Conservation (phyloP, 352 stramenopile species). For the Bremia lactucae region DNA sequence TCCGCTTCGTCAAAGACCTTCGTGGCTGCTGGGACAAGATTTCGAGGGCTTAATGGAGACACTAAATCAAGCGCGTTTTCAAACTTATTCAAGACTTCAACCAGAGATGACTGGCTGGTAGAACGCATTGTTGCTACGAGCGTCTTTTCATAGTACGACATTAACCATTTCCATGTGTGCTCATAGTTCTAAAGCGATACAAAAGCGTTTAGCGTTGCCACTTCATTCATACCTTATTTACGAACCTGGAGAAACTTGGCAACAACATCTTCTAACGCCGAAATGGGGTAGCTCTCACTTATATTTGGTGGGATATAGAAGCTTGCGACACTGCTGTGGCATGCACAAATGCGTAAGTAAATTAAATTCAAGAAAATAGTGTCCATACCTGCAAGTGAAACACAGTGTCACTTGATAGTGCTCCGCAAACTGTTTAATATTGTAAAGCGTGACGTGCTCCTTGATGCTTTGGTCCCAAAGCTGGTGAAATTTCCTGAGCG, state of each 20-base stretch:
- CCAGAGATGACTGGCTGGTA: slow-evolving; percentile 9
- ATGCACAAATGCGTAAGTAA: slow-evolving; percentile 3
- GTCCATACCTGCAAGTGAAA: slow-evolving; percentile 72
- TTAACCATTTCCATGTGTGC: slow-evolving; percentile 63
- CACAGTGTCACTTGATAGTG: slow-evolving; percentile 81
- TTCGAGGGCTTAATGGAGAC: slow-evolving; percentile 57
- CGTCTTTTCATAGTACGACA: slow-evolving; percentile 49
- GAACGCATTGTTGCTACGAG: slow-evolving; percentile 14
- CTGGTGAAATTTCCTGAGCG: slow-evolving; percentile 67
- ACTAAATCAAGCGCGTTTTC: slow-evolving; percentile 54
- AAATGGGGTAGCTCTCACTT: slow-evolving; percentile 75
- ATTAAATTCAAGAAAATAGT: not conserved
- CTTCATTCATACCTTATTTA: not conserved
- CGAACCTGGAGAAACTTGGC: slow-evolving; percentile 79
- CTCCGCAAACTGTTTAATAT: slow-evolving; percentile 85
- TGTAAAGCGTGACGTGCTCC: slow-evolving; percentile 83
- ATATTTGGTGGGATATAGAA: slow-evolving; percentile 82
- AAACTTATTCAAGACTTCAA: slow-evolving; percentile 46
- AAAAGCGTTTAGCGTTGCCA: not conserved
- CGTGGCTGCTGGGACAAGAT: slow-evolving; percentile 19
- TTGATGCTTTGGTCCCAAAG: slow-evolving; percentile 84
- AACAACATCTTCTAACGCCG: slow-evolving; percentile 78
- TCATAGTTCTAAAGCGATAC: slow-evolving; percentile 49
- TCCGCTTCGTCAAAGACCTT: slow-evolving; percentile 31
- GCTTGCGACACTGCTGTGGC: slow-evolving; percentile 54